Conservation (phyloP, 805 yeast genomes). For the Wickerhamiella shivajii region DNA sequence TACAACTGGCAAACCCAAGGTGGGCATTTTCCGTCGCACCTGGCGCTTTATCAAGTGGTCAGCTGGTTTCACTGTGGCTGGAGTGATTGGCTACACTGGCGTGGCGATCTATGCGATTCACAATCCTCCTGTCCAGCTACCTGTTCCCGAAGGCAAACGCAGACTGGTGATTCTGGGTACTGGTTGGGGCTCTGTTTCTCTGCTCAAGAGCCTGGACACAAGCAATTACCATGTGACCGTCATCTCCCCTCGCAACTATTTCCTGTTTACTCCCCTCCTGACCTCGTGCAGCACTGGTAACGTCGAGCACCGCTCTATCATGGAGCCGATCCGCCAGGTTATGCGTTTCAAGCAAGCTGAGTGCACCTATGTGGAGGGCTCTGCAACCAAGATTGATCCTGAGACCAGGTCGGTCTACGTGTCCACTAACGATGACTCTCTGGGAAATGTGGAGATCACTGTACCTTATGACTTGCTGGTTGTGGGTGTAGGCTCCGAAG, state of each 20-base stretch:
- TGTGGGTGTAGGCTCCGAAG: constrained; percentile 89
- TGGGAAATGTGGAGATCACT: constrained; percentile 26
- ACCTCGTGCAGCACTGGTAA: constrained; percentile 95
- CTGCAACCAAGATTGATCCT: constrained; percentile 73
- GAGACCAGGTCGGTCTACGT: constrained; percentile 47
- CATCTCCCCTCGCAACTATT: constrained; percentile 89
- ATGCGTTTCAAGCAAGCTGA: constrained; percentile 58
- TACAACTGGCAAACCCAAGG: neutral
- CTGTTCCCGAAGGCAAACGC: constrained; percentile 46
- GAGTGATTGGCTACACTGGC: constrained; percentile 42
- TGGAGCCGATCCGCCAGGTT: constrained; percentile 82
- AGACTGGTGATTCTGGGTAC: constrained; percentile 58
- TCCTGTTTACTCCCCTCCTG: constrained; percentile 86
- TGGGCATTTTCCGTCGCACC: neutral
- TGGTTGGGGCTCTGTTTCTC: constrained; percentile 90
- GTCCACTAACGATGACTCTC: constrained; percentile 15
- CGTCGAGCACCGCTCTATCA: constrained; percentile 73
- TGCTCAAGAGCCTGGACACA: constrained; percentile 74
- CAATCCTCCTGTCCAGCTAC: constrained; percentile 27
- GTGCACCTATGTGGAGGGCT: constrained; percentile 84
- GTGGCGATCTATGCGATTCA: constrained; percentile 32
- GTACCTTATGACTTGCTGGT: constrained; percentile 72
- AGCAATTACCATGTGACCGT: constrained; percentile 76
- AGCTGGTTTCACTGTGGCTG: constrained; percentile 15
- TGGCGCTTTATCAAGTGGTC: constrained; percentile 6